Conservation (phyloP, 768 basidiomycete species). For the Serendipita sp. region DNA sequence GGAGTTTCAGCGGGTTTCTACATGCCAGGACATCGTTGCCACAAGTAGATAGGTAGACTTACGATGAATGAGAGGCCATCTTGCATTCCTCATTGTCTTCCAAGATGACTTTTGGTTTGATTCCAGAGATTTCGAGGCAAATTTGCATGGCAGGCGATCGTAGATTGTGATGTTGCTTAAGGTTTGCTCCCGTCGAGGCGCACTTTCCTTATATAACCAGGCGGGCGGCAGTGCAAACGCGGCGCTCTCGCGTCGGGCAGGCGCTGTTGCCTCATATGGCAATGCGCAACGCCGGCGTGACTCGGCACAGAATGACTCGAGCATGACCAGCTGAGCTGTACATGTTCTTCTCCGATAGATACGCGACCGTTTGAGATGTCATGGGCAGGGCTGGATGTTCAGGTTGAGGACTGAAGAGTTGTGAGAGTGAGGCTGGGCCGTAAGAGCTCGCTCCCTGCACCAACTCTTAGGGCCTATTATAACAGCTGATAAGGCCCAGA, state of each 20-base stretch:
- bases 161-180: background rate
- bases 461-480: background rate
- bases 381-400: background rate
- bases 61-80: conserved; percentile 26
- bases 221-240: background rate
- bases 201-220: background rate
- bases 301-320: background rate
- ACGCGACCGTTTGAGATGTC: background rate
- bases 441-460: background rate
- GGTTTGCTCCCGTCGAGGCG: background rate
- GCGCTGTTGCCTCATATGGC: background rate
- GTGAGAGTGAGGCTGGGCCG: conserved; percentile 1
- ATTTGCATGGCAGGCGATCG: background rate
- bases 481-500: background rate
- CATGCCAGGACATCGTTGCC: background rate
- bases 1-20: background rate
- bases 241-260: background rate
- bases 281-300: background rate
- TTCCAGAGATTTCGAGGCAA: conserved; percentile 36
- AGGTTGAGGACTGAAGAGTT: background rate
- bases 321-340: background rate
- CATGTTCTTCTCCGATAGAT: background rate
- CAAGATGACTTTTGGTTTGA: conserved; percentile 33
- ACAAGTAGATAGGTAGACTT: background rate
- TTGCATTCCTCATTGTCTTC: conserved; percentile 34